Evolutionary conservation across 2,329 filamentous ascomycete species (phyloP).

Genomic region (Tolypocladium ophioglossoides): DNA sequence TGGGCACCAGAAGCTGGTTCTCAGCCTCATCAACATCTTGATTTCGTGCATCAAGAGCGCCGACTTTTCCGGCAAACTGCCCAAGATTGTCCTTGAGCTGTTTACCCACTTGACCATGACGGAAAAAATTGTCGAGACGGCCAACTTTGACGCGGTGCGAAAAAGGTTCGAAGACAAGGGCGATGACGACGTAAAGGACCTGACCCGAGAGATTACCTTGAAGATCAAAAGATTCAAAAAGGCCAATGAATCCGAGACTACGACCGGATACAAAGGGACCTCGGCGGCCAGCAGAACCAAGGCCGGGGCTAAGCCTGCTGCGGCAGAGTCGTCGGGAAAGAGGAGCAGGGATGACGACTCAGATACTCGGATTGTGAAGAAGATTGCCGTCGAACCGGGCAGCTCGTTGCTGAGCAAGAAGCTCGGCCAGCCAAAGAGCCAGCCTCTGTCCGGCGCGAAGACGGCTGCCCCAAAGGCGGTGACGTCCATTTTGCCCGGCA

Average conservation of each 20-base stretch:
- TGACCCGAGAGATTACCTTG: conserved; percentile 46
- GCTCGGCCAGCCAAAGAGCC: conserved; percentile 23
- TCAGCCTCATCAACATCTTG: conserved; percentile 41
- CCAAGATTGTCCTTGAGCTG: conserved; percentile 47
- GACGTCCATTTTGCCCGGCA: conserved; percentile 35
- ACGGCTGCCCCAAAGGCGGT: conserved; percentile 17
- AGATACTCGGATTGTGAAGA: conserved; percentile 29
- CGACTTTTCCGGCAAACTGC: conserved; percentile 41
- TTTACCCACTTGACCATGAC: conserved; percentile 53
- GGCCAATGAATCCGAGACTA: conserved; percentile 19
- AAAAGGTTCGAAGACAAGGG: conserved; percentile 54
- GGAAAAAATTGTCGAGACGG: conserved; percentile 49
- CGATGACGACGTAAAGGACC: conserved; percentile 51
- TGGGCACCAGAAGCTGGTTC: conserved; percentile 44
- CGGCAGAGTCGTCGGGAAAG: conserved; percentile 20
- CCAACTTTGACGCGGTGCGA: conserved; percentile 55
- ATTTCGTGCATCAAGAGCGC: conserved; percentile 41
- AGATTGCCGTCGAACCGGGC: conserved; percentile 29
- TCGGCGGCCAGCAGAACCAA: conserved; percentile 28
- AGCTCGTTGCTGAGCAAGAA: conserved; percentile 28
- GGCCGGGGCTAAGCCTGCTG: conserved; percentile 17
- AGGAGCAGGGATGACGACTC: conserved; percentile 28
- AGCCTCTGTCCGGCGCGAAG: conserved; percentile 18
- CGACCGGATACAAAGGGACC: conserved; percentile 27
- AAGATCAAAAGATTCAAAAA: conserved; percentile 32